These are phyloP conservation scores for Ascochyta pisi DNA, from an alignment of 2,329 filamentous ascomycete genomes.

Conservation along the genomic window DNA sequence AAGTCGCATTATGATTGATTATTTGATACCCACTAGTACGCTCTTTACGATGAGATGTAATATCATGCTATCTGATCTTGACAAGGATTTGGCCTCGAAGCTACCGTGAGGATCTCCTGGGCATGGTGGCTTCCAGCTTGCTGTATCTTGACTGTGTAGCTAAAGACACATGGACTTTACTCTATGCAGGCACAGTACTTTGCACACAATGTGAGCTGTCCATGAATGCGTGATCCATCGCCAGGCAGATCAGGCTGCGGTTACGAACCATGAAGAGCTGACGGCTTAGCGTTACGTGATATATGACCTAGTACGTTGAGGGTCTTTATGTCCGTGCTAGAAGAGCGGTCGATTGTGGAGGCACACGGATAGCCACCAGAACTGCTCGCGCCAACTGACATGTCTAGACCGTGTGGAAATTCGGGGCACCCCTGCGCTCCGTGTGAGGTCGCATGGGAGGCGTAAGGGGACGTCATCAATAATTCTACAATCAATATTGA, in stretches of 20 bases:
- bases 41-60: slow-evolving; percentile 22
- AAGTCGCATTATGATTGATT: not conserved
- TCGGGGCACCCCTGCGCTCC: not conserved
- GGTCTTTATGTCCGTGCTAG: no score
- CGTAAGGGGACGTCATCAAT: slow-evolving; percentile 13
- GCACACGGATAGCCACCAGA: not conserved
- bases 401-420: not conserved
- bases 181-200: not conserved
- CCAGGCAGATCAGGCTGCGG: no score
- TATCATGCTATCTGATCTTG: not conserved
- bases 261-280: no score
- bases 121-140: not conserved
- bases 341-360: no score
- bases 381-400: not conserved
- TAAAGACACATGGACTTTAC: not conserved
- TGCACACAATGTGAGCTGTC: no score
- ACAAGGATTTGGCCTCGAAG: not conserved
- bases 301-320: no score
- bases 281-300: no score
- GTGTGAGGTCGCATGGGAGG: not conserved
- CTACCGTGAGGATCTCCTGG: not conserved
- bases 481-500: slow-evolving; percentile 2
- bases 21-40: slow-evolving; percentile 29
- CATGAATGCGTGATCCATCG: no score
- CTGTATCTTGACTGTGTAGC: not conserved